Base-by-base conservation (phyloP, 208 protist genomes). In the Leishmania guyanensis region DNA sequence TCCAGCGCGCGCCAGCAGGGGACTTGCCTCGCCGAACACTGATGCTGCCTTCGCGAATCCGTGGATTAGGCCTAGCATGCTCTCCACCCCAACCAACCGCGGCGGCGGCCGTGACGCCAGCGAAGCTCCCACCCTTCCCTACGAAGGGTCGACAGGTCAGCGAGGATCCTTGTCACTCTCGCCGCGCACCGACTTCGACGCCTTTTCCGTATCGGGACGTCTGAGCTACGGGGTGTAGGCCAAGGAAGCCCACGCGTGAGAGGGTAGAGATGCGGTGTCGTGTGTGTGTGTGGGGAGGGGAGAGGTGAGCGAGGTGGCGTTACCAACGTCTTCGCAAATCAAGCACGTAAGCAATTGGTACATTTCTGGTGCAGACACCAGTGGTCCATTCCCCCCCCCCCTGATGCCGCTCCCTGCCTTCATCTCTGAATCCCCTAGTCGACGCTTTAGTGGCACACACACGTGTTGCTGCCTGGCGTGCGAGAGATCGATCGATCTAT, bases 111-210 rank as follows among this genome's bases (percentile, higher is more conserved):
- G 82, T 39, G 82, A 86, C 73, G 60, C 77, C 56, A 86, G 82
- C 62, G 82, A 86, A 60, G 82, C 82, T 14, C 82, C 82, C 46
- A 86, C 82, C 73, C 71, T 86, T 56, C 82, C 82, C 17, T 86
- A 86, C 50, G 82, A 86, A 36, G 82, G 82, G 26, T 86, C 82
- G 51, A 86, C 78, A 9, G 78, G 82, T 29, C 82, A 46, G 65
- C 82, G 82, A 26, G 62, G 54, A 22, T 86, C 82, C 36, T 48
- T 80, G 43, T 82, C 82, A 12, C 64, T 86, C 20, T 86, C 82
- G 51, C 82, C 82, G 54, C 77, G 82, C 64, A 86, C 77, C 29
- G 82, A 86, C 56, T 75, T 79, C 50, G 82, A 86, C 48, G 53
- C 64, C 46, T 51, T 75, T 54, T 82, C 82, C 48, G 73, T 86